phyloP scores from a whole-genome alignment of 2,329 filamentous ascomycete genomes.

The Didymella pomorum region DNA sequence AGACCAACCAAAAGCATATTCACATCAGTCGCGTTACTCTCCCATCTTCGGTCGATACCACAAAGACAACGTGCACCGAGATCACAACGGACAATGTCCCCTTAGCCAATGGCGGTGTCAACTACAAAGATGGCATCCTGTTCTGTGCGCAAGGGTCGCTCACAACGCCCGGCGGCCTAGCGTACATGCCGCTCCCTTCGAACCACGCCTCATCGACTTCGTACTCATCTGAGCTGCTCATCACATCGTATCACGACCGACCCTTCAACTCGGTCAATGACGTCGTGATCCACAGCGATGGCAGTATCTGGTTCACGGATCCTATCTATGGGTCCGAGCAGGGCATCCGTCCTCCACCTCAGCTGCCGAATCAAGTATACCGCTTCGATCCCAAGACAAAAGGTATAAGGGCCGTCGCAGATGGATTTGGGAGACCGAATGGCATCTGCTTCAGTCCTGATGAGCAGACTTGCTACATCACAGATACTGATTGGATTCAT shows the following conservation, averaged over 20 bases:
- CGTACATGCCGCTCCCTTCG: conserved; percentile 39
- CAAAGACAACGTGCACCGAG: conserved; percentile 9
- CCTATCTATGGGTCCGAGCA: conserved; percentile 41
- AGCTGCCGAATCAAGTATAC: conserved; percentile 45
- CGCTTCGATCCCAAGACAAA: conserved; percentile 51
- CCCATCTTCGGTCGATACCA: conserved; percentile 10
- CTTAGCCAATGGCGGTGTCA: conserved; percentile 42
- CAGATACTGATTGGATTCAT: conserved; percentile 48
- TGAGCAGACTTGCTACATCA: conserved; percentile 52
- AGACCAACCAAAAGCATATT: conserved; percentile 29
- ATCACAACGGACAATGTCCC: conserved; percentile 18
- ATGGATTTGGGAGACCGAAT: conserved; percentile 52
- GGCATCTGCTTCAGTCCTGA: conserved; percentile 55
- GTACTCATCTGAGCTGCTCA: conserved; percentile 35
- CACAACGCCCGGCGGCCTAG: conserved; percentile 38
- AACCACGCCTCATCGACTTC: conserved; percentile 13
- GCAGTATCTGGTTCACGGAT: conserved; percentile 59
- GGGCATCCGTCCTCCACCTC: conserved; percentile 32
- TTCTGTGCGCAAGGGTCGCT: conserved; percentile 48
- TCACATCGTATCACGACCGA: conserved; percentile 55
- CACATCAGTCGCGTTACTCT: conserved; percentile 27
- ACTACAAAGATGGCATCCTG: conserved; percentile 40
- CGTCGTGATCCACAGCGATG: conserved; percentile 49
- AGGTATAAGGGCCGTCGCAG: conserved; percentile 49
- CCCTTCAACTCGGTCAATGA: conserved; percentile 55